phyloP scores from a whole-genome alignment of 2,329 filamentous ascomycete genomes.

The Bipolaris victoriae region DNA sequence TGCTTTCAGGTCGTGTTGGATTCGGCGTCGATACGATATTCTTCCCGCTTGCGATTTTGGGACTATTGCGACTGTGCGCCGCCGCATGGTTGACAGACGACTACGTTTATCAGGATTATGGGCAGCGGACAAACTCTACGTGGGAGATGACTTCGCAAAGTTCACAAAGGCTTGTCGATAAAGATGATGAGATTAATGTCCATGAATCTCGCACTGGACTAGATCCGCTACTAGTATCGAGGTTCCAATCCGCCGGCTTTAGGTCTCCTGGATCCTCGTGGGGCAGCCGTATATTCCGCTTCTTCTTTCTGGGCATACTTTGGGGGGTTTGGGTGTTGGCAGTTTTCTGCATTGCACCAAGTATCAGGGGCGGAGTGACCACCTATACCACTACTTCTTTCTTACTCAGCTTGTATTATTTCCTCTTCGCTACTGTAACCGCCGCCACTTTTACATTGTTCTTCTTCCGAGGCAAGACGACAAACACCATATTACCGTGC shows the following conservation, averaged over 20 bases:
- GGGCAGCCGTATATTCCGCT: background rate
- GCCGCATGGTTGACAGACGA: conserved; percentile 24
- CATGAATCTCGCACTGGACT: background rate
- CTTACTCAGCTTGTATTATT: background rate
- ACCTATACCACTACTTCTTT: background rate
- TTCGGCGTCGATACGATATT: conserved; percentile 15
- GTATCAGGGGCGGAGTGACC: too few species aligned
- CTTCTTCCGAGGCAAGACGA: conserved; percentile 14
- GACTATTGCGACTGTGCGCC: conserved; percentile 20
- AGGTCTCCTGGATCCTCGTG: background rate
- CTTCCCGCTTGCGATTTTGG: conserved; percentile 19
- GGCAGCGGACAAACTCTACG: background rate
- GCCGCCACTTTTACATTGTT: conserved; percentile 7
- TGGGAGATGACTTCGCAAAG: background rate
- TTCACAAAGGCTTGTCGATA: background rate
- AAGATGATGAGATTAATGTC: background rate
- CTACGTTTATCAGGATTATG: conserved; percentile 9
- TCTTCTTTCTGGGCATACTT: background rate
- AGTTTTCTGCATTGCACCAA: background rate
- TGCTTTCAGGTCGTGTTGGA: background rate
- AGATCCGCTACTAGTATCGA: background rate
- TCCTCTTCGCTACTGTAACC: background rate
- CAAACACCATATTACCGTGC: conserved; percentile 20
- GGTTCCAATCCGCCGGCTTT: background rate
- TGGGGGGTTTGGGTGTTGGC: background rate